Base-by-base conservation (phyloP, 1,284 basidiomycete genomes). In the Agaricales sp. region DNA sequence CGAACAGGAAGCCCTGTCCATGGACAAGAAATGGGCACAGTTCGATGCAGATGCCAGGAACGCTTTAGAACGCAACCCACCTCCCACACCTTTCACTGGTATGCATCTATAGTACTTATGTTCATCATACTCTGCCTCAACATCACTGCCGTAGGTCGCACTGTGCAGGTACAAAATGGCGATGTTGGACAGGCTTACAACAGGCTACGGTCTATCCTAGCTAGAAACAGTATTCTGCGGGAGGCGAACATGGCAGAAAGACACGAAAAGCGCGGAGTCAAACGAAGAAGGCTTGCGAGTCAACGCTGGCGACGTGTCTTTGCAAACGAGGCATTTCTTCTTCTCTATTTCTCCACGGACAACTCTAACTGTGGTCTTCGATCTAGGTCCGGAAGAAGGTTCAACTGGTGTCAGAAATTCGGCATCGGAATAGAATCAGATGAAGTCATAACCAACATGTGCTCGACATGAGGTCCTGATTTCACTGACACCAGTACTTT, bases 231-330 rank as follows among this genome's bases (percentile, higher is more conserved):
- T 23, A 45, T 45, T 11, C 78, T 90, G 11, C 62, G 67, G 14
- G 56, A 82, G 53, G 63, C 80, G 26, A 66, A 69, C 45, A 55
- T 68, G 55, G 61, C 69, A 45, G 68, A 73, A 53, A 69, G 87
- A 55, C 86, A 89, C 59, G 86, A 87, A 63, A 82, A 82, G 67
- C 77, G 77, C 62, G 82, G 82, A 45, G 73, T 68, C 48, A 83
- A 82, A 61, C 74, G 82, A 52, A 70, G 80, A 52, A 70, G 81
- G 57, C 62, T 86, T 55, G 65, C 63, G 51, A 84, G 81, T 57
- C 68, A 80, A 58, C 71, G 82, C 51, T 84, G 82, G 79, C 72
- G 82, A 58, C 74, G 71, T 57, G 73, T 72, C 52, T 87, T 86
- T 63, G 78, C 82, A 45, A 68, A 82, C 59, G 78, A 83, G 71